Evolutionary conservation across 805 yeast species (phyloP).

Genomic region (Pachysolen tannophilus): DNA sequence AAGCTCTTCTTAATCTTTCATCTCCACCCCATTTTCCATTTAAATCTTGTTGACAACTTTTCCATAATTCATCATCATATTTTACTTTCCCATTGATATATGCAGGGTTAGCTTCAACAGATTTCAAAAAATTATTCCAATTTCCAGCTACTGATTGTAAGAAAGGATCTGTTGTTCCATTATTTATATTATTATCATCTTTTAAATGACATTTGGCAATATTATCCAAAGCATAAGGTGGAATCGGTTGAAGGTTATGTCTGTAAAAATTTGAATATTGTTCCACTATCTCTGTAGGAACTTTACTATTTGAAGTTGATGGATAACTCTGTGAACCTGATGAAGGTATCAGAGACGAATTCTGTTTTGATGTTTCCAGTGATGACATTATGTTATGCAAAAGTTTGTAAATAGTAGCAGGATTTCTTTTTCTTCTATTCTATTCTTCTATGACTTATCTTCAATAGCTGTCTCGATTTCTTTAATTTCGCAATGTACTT

Average conservation of each 20-base stretch:
- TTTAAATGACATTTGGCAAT: conserved; percentile 34
- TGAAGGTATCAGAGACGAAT: too few species aligned
- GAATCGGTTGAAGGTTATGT: conserved; percentile 30
- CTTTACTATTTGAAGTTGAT: too few species aligned
- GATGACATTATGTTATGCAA: too few species aligned
- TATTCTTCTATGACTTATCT: too few species aligned
- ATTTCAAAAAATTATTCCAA: conserved; percentile 15
- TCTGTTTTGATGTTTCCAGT: too few species aligned
- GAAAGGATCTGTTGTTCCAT: conserved; percentile 15
- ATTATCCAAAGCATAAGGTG: conserved; percentile 59
- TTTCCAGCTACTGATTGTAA: conserved; percentile 12
- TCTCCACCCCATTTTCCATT: conserved; percentile 67
- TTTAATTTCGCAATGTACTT: too few species aligned
- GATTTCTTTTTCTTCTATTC: too few species aligned
- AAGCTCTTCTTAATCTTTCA: conserved; percentile 46
- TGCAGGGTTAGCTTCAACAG: conserved; percentile 20
- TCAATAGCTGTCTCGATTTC: too few species aligned
- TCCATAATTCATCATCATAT: conserved; percentile 14
- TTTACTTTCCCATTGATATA: conserved; percentile 18
- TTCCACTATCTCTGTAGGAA: too few species aligned
- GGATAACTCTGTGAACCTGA: too few species aligned
- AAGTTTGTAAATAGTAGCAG: too few species aligned
- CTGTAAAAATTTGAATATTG: too few species aligned
- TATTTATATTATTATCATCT: conserved; percentile 14
- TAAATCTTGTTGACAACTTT: conserved; percentile 24